Conservation (phyloP, 495 filamentous ascomycete genomes). For the Pyronema domesticum region DNA sequence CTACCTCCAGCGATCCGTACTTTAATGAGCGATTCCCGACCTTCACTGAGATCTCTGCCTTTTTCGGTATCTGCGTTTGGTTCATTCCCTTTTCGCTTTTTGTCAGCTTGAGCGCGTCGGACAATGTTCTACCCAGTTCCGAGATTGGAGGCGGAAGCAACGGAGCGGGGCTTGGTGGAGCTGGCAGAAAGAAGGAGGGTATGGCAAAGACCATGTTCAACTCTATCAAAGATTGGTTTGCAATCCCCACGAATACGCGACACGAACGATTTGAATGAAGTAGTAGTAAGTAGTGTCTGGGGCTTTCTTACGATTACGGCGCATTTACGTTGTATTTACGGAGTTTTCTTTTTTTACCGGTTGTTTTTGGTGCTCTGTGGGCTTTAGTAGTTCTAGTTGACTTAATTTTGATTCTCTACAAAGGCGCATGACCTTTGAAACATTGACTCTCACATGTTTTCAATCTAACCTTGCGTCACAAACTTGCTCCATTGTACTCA, state of each 20-base stretch:
- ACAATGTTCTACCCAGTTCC: slow-evolving; percentile 71
- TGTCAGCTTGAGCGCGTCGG: slow-evolving; percentile 76
- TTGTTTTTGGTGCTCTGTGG: background rate
- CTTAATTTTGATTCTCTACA: background rate
- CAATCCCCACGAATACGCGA: slow-evolving; percentile 37
- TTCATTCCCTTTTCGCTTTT: slow-evolving; percentile 90
- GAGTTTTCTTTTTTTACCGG: background rate
- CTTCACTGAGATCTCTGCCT: slow-evolving; percentile 89
- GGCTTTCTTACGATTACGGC: background rate
- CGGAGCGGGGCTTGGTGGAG: slow-evolving; percentile 40
- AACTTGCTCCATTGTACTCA: too few species aligned
- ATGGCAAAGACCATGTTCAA: slow-evolving; percentile 85
- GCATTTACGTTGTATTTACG: background rate
- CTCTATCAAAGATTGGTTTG: slow-evolving; percentile 50
- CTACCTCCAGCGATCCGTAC: slow-evolving; percentile 34
- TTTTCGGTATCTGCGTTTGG: slow-evolving; percentile 94
- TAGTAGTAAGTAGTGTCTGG: background rate
- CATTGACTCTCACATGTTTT: too few species aligned
- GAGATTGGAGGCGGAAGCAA: slow-evolving; percentile 27
- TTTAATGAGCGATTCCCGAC: slow-evolving; percentile 48
- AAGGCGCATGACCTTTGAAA: too few species aligned
- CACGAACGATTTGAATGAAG: slow-evolving; percentile 20
- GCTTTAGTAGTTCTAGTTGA: background rate
- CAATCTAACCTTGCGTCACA: too few species aligned
- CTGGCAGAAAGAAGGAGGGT: slow-evolving; percentile 38